Evolutionary conservation across 257 asterid genomes (phyloP).

Genomic region (Salvia miltiorrhiza): DNA sequence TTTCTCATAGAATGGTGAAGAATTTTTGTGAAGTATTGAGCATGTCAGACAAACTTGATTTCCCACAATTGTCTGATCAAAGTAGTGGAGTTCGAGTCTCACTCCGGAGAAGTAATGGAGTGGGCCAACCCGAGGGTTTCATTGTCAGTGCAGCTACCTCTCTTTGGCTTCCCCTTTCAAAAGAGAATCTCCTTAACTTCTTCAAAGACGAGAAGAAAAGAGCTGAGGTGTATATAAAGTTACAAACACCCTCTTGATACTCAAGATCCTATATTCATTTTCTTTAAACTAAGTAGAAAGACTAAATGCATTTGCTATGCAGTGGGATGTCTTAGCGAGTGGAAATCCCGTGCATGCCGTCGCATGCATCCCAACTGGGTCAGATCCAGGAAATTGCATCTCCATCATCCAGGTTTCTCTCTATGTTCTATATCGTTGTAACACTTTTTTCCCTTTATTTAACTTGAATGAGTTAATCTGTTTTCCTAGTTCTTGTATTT

Average conservation of each 20-base stretch:
- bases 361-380: slow-evolving; percentile 56
- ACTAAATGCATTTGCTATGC: slow-evolving; percentile 21
- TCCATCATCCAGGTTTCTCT: slow-evolving; percentile 57
- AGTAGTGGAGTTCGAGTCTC: slow-evolving; percentile 50
- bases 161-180: slow-evolving; percentile 51
- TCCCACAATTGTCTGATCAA: slow-evolving; percentile 32
- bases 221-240: slow-evolving; percentile 33
- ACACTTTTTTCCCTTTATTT: too few relatives aligned
- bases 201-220: slow-evolving; percentile 53
- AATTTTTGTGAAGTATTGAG: slow-evolving; percentile 45
- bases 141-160: slow-evolving; percentile 59
- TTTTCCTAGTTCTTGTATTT: not conserved
- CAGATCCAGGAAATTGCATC: slow-evolving; percentile 46
- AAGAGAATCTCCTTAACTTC: slow-evolving; percentile 45
- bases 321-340: slow-evolving; percentile 69
- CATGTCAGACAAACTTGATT: slow-evolving; percentile 42
- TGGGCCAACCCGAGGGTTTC: slow-evolving; percentile 39
- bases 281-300: not conserved
- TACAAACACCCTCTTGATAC: too few relatives aligned
- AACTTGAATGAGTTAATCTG: not conserved
- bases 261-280: not conserved
- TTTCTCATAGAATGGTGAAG: slow-evolving; percentile 67
- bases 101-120: slow-evolving; percentile 27
- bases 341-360: slow-evolving; percentile 40
- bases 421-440: too few relatives aligned